Evolutionary conservation across 1,284 basidiomycete species (phyloP), one percentile per base, ranked within the genome.

Genomic region (Pseudozyma pruni): DNA sequence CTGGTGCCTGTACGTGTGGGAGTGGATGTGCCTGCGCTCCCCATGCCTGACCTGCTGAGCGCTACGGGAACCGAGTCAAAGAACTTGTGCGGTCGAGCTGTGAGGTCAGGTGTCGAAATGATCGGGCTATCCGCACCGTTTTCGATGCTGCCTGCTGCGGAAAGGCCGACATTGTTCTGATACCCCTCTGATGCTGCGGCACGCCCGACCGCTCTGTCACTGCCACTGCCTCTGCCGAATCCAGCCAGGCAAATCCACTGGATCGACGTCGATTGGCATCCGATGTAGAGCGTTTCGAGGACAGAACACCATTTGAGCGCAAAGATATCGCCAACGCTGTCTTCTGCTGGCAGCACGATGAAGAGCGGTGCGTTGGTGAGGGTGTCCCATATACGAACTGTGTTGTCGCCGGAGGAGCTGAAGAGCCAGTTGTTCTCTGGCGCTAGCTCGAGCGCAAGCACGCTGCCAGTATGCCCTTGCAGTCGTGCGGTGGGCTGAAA

Each of bases 241-340:
- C 59, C 70, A 17, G 56, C 52, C 5, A 72, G 53, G 29, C 59
- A 64, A 33, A 72, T 70, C 73, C 73, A 72, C 47, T 78, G 76
- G 14, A 80, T 80, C n/a, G 75, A 72, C 0, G 92, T 93, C 80
- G 93, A 91, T 83, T 96, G 92, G 77, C 92, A 72, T 13, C 93
- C 94, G 51, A 96, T 86, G 81, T 91, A 95, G 35, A 96, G 85
- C 0, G 90, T 91, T 63, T 89, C 88, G 9, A 89, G 85, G 10
- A 84, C 80, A 1, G 88, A 85, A 13, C 89, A 89, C 91, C 92
- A 98, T 0, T 88, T 87, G 2, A 98, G 85, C 11, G 72, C 51
- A 84, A 93, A 94, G 49, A 97, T 88, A 81, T 97, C 95, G 34
- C 94, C 94, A 2, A 93, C 89, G 3, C 89, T 90, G 74, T 94